These are phyloP conservation scores for Pyricularia pennisetigena DNA, from an alignment of 2,329 filamentous ascomycete species.

Conservation along the genomic window DNA sequence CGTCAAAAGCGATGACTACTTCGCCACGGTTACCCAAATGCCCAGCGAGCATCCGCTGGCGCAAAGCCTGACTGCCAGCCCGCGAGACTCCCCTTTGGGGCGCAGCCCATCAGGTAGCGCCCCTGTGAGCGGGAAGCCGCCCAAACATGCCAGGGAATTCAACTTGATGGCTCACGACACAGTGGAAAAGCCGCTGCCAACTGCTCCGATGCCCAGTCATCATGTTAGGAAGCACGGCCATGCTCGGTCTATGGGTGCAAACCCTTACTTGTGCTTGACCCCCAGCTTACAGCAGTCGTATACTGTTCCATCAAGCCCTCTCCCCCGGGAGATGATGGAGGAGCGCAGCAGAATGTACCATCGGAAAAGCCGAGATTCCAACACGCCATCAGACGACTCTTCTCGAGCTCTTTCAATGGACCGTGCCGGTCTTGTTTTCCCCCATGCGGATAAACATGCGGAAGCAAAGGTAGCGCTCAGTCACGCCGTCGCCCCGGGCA, in stretches of 20 bases:
- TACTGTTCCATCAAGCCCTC: slow-evolving; percentile 27
- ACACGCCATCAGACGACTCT: slow-evolving; percentile 28
- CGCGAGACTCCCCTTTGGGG: slow-evolving; percentile 35
- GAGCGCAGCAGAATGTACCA: not conserved
- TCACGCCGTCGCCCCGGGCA: slow-evolving; percentile 52
- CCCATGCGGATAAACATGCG: slow-evolving; percentile 52
- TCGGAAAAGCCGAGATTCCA: slow-evolving; percentile 3
- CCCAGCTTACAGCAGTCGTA: slow-evolving; percentile 21
- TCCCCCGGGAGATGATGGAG: slow-evolving; percentile 22
- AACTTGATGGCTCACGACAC: slow-evolving; percentile 18
- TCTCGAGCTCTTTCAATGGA: slow-evolving; percentile 55
- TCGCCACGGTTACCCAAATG: slow-evolving; percentile 31
- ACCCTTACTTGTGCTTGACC: slow-evolving; percentile 33
- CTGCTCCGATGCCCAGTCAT: slow-evolving; percentile 15
- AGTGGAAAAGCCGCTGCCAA: slow-evolving; percentile 15
- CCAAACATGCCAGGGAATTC: slow-evolving; percentile 15
- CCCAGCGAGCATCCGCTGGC: slow-evolving; percentile 62
- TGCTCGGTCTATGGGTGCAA: slow-evolving; percentile 29
- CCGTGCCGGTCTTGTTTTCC: slow-evolving; percentile 40
- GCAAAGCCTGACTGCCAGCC: slow-evolving; percentile 64
- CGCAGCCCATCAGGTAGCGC: slow-evolving; percentile 14
- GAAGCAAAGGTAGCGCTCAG: slow-evolving; percentile 55
- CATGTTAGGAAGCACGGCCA: slow-evolving; percentile 23
- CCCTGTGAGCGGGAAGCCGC: not conserved
- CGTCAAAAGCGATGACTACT: slow-evolving; percentile 45